These are phyloP conservation scores for Ceratocystis cacaofunesta DNA, from an alignment of 2,329 filamentous ascomycete species.

Conservation along the genomic window DNA sequence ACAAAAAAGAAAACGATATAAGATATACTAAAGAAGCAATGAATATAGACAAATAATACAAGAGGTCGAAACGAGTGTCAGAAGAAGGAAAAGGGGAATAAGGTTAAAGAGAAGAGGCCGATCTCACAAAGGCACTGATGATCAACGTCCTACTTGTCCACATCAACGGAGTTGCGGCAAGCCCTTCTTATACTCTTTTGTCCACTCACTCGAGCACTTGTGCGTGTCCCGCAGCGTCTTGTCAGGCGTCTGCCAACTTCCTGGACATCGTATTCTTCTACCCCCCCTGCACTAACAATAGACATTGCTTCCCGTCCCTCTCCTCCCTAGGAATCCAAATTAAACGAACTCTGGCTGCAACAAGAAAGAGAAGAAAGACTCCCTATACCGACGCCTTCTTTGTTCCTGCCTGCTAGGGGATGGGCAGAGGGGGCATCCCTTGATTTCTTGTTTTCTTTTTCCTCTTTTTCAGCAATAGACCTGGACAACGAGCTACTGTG, in stretches of 20 bases:
- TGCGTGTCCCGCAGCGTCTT: not conserved
- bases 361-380: not conserved
- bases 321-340: not conserved
- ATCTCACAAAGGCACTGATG: slow-evolving; percentile 2
- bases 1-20: no score
- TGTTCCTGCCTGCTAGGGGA: not conserved
- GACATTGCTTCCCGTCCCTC: not conserved
- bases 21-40: not conserved
- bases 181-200: not conserved
- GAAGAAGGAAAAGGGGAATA: not conserved
- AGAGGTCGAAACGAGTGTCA: not conserved
- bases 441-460: not conserved
- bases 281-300: not conserved
- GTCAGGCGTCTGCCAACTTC: not conserved
- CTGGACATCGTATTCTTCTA: not conserved
- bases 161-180: not conserved
- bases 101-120: not conserved
- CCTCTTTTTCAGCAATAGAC: not conserved
- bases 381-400: not conserved
- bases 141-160: not conserved
- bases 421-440: not conserved
- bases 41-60: not conserved
- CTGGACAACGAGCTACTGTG: not conserved
- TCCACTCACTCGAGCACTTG: not conserved
- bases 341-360: not conserved